Conservation (phyloP, 139 green algal genomes). For the Pycnococcus provasolii region DNA sequence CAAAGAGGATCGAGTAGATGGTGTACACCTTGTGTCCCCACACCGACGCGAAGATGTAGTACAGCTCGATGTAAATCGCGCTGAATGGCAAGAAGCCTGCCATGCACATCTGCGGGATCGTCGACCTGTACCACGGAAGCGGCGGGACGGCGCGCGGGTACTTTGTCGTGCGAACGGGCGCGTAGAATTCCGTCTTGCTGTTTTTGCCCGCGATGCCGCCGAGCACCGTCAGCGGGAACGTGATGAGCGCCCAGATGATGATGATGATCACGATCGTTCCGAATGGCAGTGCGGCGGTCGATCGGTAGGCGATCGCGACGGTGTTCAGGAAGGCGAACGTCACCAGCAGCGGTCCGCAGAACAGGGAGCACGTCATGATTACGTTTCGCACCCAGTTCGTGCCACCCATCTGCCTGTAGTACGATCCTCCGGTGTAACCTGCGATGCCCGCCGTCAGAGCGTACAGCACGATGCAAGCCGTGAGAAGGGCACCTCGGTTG, state of each 20-base stretch:
- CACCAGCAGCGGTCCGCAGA: conserved; percentile 62
- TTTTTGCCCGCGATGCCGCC: conserved; percentile 55
- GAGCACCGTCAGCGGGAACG: conserved; percentile 81
- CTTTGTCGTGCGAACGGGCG: conserved; percentile 76
- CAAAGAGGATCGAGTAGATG: conserved; percentile 87
- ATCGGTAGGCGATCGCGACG: conserved; percentile 55
- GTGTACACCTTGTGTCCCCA: conserved; percentile 56
- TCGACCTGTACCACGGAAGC: conserved; percentile 77
- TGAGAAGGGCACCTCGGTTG: conserved; percentile 77
- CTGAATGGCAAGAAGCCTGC: conserved; percentile 73
- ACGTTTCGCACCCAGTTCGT: conserved; percentile 64
- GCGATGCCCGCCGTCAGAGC: conserved; percentile 63
- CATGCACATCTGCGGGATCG: conserved; percentile 79
- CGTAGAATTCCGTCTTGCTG: conserved; percentile 12
- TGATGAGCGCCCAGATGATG: conserved; percentile 66
- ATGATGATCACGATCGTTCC: conserved; percentile 76
- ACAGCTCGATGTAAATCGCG: conserved; percentile 98
- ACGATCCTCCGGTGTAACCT: conserved; percentile 9
- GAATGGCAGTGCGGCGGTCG: conserved; percentile 63
- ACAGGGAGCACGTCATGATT: conserved; percentile 55
- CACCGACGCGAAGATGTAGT: conserved; percentile 92
- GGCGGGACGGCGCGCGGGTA: conserved; percentile 62
- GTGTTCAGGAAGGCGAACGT: conserved; percentile 77
- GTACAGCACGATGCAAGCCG: conserved; percentile 64
- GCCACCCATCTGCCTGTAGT: conserved; percentile 47